Evolutionary conservation across 1,284 basidiomycete genomes (phyloP).

Genomic region (Meira miltonrushii): DNA sequence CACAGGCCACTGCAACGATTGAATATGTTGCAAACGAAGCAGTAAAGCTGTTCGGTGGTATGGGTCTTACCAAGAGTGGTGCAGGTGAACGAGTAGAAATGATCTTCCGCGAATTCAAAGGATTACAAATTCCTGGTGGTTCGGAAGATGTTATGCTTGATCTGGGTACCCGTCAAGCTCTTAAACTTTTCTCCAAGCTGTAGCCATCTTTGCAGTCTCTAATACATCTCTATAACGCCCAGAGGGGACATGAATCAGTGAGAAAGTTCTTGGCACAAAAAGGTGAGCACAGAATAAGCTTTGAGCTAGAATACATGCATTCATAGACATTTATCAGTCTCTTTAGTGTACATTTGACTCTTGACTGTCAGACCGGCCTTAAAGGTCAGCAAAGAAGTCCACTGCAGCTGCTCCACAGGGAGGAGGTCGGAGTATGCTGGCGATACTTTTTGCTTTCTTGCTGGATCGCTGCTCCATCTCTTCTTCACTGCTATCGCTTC

Average conservation of each 20-base stretch:
- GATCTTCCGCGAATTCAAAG: conserved; percentile 38
- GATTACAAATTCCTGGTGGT: conserved; percentile 33
- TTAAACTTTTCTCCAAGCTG: conserved; percentile 16
- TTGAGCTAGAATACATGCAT: neutral
- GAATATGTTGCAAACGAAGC: conserved; percentile 33
- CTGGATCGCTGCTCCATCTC: too few relatives aligned
- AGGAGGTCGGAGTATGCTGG: too few relatives aligned
- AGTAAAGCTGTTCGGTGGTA: conserved; percentile 51
- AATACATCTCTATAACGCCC: too few relatives aligned
- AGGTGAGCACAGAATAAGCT: neutral
- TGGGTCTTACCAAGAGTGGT: conserved; percentile 62
- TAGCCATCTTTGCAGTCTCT: conserved; percentile 13
- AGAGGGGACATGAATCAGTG: conserved; percentile 34
- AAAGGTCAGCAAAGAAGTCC: neutral
- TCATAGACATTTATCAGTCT: neutral
- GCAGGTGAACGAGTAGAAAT: conserved; percentile 40
- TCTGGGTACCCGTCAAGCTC: conserved; percentile 36
- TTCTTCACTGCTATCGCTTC: neutral
- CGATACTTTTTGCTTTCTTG: too few relatives aligned
- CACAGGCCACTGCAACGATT: conserved; percentile 40
- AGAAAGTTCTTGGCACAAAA: too few relatives aligned
- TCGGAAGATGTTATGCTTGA: conserved; percentile 40
- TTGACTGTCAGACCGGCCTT: neutral
- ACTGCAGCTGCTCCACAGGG: neutral
- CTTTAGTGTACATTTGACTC: neutral